A percentile compares a stretch with the other conserved stretches of the same genome.
Conservation (phyloP, 208 protist genomes). For the Wallacemonas sp. region DNA sequence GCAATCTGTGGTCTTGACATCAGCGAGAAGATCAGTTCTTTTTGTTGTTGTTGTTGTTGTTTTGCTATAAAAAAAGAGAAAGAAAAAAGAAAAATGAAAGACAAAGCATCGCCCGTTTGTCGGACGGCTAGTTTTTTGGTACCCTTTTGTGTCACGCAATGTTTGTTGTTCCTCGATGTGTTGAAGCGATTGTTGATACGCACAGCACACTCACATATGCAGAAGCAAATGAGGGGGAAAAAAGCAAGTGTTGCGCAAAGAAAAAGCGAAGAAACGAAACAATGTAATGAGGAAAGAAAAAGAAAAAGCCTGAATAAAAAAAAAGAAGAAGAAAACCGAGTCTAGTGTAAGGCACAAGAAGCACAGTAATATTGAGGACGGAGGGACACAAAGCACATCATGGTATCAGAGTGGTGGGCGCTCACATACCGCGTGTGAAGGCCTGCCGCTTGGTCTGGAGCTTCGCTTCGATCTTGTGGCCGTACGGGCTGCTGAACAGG, state of each 20-base stretch:
- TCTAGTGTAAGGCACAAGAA: background rate
- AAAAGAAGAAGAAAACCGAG: conserved; percentile 5
- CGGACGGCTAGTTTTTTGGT: too few species aligned
- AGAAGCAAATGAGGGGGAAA: too few species aligned
- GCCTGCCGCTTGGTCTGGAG: conserved; percentile 29
- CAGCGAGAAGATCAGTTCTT: background rate
- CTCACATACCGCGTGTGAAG: conserved; percentile 3
- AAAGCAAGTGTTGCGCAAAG: background rate
- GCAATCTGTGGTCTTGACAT: background rate
- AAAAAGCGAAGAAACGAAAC: conserved; percentile 10
- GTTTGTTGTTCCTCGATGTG: too few species aligned
- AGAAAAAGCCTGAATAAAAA: conserved; percentile 17
- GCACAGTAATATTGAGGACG: too few species aligned
- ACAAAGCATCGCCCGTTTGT: background rate
- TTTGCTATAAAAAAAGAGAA: background rate
- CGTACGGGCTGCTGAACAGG: conserved; percentile 70
- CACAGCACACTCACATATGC: too few species aligned
- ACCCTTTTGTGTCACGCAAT: too few species aligned
- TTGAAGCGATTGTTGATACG: too few species aligned
- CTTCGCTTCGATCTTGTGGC: conserved; percentile 73
- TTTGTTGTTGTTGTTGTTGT: conserved; percentile 1
- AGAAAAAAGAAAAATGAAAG: conserved; percentile 12
- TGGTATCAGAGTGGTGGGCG: too few species aligned
- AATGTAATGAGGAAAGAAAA: conserved; percentile 13
- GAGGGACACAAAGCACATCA: too few species aligned